Conservation (phyloP, 768 basidiomycete genomes). For the Amanita subjunquillea region DNA sequence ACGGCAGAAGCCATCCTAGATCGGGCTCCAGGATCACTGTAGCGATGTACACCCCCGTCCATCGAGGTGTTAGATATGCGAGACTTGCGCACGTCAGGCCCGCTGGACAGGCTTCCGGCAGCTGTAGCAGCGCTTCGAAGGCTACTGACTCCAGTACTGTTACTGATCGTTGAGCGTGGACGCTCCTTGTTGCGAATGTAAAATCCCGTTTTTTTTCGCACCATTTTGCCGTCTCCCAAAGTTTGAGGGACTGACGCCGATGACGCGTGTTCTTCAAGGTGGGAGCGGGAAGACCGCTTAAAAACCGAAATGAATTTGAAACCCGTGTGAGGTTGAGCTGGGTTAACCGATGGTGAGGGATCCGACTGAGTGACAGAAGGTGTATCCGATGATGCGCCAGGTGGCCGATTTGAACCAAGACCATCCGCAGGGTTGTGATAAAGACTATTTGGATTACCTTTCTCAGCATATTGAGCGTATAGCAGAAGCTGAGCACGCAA, state of each 20-base stretch:
- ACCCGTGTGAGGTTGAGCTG: slow-evolving; percentile 40
- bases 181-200: slow-evolving; percentile 33
- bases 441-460: slow-evolving; percentile 41
- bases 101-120: slow-evolving; percentile 29
- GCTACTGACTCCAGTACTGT: slow-evolving; percentile 48
- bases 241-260: slow-evolving; percentile 16
- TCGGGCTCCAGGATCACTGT: slow-evolving; percentile 4
- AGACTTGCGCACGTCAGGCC: slow-evolving; percentile 13
- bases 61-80: slow-evolving; percentile 9
- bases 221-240: slow-evolving; percentile 9
- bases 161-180: slow-evolving; percentile 51
- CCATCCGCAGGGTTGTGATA: slow-evolving; percentile 45
- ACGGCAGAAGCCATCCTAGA: slow-evolving; percentile 19
- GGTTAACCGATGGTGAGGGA: slow-evolving; percentile 18
- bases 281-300: slow-evolving; percentile 49
- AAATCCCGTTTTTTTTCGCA: slow-evolving; percentile 6
- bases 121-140: slow-evolving; percentile 47
- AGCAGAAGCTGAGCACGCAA: slow-evolving; percentile 70
- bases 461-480: slow-evolving; percentile 72
- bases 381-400: slow-evolving; percentile 47
- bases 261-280: slow-evolving; percentile 33
- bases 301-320: slow-evolving; percentile 60
- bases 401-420: slow-evolving; percentile 26
- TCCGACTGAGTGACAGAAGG: slow-evolving; percentile 30
- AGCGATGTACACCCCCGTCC: slow-evolving; percentile 16